A percentile compares a stretch with the other conserved stretches of the same genome.
phyloP scores from a whole-genome alignment of 1,284 basidiomycete species.

The Caloboletus firmus region DNA sequence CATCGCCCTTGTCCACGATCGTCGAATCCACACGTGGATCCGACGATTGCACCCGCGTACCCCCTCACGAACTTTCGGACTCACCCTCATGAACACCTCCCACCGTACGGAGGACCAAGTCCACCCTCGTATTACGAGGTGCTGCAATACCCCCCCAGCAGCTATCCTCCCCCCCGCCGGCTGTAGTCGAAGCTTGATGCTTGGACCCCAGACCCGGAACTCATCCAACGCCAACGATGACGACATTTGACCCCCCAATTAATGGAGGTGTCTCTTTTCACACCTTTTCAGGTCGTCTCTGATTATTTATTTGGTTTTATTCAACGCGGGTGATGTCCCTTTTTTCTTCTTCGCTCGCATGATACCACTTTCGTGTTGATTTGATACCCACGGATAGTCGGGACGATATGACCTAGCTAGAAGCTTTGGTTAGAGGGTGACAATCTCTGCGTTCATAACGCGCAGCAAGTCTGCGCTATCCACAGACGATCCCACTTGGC shows the following conservation, averaged over 20 bases:
- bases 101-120: constrained; percentile 17
- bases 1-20: not conserved
- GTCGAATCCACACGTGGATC: constrained; percentile 10
- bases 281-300: not conserved
- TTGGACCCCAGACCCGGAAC: not conserved
- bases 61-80: not conserved
- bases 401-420: not conserved
- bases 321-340: not conserved
- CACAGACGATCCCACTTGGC: not conserved
- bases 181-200: not conserved
- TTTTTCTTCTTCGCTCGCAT: not conserved
- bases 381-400: constrained; percentile 10
- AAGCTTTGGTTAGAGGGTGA: not conserved
- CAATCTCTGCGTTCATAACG: too few species aligned
- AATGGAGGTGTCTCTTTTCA: not conserved
- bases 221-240: not conserved
- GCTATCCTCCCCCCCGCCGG: constrained; percentile 1
- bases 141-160: not conserved
- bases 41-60: not conserved
- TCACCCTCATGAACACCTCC: not conserved
- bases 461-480: not conserved
- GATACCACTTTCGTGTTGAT: constrained; percentile 7
- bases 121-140: constrained; percentile 15
- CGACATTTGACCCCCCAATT: not conserved
- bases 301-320: not conserved